phyloP scores from a whole-genome alignment of 306 rosid genomes.

The Lathyrus tuberosus region DNA sequence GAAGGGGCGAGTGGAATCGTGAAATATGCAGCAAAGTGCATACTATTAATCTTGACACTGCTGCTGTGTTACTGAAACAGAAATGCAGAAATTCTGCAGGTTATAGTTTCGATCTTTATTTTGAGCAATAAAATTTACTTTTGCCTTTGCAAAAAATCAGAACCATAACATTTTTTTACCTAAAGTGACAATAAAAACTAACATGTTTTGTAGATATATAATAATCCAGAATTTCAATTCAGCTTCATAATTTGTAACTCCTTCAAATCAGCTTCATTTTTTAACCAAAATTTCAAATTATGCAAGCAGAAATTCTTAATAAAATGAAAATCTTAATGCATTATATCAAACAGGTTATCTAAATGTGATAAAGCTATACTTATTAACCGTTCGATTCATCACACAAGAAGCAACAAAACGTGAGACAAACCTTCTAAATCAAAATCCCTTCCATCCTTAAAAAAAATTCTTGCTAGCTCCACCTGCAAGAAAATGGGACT shows the following conservation, averaged over 20 bases:
- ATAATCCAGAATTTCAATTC: not conserved
- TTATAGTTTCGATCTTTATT: not conserved
- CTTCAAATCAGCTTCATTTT: constrained; percentile 27
- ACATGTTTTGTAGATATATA: constrained; percentile 1
- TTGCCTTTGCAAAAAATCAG: not conserved
- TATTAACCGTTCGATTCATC: not conserved
- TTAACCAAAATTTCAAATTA: constrained; percentile 12
- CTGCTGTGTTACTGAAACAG: not conserved
- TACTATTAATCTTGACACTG: not conserved
- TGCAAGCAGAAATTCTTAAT: constrained; percentile 16
- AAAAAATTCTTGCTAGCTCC: constrained; percentile 76
- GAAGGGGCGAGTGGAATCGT: not conserved
- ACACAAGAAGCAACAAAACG: constrained; percentile 12
- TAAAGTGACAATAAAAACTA: constrained; percentile 17
- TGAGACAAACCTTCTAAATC: constrained; percentile 80
- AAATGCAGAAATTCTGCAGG: not conserved
- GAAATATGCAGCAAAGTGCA: not conserved
- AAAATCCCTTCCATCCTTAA: constrained; percentile 77
- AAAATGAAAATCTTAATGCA: not conserved
- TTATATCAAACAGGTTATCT: constrained; percentile 1
- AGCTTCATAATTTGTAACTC: constrained; percentile 13
- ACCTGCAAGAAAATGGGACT: constrained; percentile 54
- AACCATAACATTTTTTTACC: not conserved
- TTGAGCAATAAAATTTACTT: not conserved
- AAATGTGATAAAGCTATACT: not conserved